These are phyloP conservation scores for Sphagnum tenellum DNA, from an alignment of 225 moss, liverwort and hornwort genomes.

Conservation along the genomic window DNA sequence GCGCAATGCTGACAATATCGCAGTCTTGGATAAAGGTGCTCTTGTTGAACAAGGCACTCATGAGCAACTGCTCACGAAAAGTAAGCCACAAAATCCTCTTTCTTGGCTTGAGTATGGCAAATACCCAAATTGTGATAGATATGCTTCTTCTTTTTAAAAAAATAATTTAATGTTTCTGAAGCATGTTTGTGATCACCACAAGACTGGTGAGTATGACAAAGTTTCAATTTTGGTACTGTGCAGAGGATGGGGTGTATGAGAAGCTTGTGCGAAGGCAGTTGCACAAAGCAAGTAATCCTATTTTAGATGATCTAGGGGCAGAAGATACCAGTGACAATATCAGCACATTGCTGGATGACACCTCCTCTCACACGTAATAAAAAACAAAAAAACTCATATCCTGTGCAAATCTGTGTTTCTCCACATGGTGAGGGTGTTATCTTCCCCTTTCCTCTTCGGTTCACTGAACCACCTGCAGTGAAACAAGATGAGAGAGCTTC, in stretches of 20 bases:
- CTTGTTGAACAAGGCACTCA: conserved; percentile 91
- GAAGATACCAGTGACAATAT: conserved; percentile 40
- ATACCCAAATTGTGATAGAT: no score
- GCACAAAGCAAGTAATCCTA: conserved; percentile 65
- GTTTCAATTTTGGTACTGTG: background rate
- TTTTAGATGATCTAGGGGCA: conserved; percentile 35
- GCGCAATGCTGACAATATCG: conserved; percentile 91
- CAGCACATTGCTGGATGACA: conserved; percentile 38
- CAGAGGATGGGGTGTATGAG: conserved; percentile 87
- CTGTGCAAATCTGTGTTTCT: no score
- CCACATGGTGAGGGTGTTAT: no score
- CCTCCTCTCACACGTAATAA: conserved; percentile 13
- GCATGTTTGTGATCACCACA: no score
- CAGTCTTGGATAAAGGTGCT: conserved; percentile 85
- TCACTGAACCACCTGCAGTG: no score
- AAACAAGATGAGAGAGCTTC: no score
- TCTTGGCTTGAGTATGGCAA: no score
- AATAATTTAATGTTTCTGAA: no score
- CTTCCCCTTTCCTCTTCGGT: no score
- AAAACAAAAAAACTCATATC: no score
- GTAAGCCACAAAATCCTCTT: conserved; percentile 10
- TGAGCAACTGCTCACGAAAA: conserved; percentile 64
- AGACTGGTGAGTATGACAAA: no score
- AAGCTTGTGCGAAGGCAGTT: conserved; percentile 93
- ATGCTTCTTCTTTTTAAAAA: no score